Percentiles rank a stretch among this genome's conserved stretches.
Conservation (phyloP, 768 basidiomycete genomes). For the Suillus lakei region DNA sequence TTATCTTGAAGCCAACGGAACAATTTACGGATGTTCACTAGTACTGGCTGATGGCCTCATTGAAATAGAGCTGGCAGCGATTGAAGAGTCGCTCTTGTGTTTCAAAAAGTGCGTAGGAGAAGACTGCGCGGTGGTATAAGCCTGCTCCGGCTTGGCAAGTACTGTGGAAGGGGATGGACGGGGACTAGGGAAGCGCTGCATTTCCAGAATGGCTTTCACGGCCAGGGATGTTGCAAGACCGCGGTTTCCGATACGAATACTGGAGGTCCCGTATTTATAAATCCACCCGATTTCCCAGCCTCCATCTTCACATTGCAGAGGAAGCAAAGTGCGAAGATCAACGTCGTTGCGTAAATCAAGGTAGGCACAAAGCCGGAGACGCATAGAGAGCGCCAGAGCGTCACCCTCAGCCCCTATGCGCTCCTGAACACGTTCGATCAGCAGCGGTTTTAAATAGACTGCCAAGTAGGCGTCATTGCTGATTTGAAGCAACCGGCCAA, state of each 20-base stretch:
- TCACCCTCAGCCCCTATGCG: slow-evolving; percentile 54
- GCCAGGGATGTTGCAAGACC: slow-evolving; percentile 60
- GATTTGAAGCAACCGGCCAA: slow-evolving; percentile 47
- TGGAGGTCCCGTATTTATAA: slow-evolving; percentile 58
- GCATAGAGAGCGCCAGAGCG: slow-evolving; percentile 61
- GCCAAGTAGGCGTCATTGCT: slow-evolving; percentile 40
- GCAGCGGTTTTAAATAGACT: slow-evolving; percentile 40
- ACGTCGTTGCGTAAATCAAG: slow-evolving; percentile 47
- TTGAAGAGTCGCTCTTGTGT: slow-evolving; percentile 4
- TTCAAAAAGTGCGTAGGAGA: neutral
- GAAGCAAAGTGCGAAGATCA: slow-evolving; percentile 50
- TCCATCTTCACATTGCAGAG: slow-evolving; percentile 58
- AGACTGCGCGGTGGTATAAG: neutral
- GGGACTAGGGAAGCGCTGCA: neutral
- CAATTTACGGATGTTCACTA: neutral
- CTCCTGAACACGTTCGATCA: slow-evolving; percentile 52
- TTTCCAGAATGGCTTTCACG: slow-evolving; percentile 48
- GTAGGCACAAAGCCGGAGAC: slow-evolving; percentile 48
- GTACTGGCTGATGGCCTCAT: neutral
- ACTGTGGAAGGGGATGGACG: neutral
- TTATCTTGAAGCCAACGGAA: neutral
- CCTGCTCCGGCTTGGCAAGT: neutral
- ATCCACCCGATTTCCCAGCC: slow-evolving; percentile 61
- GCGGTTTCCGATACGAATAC: slow-evolving; percentile 55
- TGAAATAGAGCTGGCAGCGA: neutral